Evolutionary conservation across 75 land plant genomes (phyloP).

Genomic region (Larix kaempferi): DNA sequence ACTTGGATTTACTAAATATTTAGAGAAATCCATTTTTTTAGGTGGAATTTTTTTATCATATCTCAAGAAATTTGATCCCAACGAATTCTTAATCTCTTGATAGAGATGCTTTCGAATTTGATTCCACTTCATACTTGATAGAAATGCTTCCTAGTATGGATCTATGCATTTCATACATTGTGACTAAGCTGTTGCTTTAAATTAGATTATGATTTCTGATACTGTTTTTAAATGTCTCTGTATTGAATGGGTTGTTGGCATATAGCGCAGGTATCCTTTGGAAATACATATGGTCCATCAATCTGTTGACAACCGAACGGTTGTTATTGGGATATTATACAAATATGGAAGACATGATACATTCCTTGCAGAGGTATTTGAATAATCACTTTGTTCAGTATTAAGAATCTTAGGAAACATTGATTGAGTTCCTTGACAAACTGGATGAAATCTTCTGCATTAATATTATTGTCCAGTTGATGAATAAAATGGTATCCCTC

Average conservation of each 20-base stretch:
- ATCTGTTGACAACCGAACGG: slow-evolving; percentile 15
- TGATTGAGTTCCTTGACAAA: no score
- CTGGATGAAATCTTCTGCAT: no score
- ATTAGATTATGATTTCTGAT: neutral
- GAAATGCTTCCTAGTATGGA: no score
- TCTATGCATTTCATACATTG: no score
- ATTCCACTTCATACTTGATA: no score
- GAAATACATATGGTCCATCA: slow-evolving; percentile 41
- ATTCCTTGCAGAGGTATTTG: slow-evolving; percentile 27
- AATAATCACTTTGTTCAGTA: neutral
- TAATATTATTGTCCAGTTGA: neutral
- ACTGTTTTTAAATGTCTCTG: no score
- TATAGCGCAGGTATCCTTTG: slow-evolving; percentile 17
- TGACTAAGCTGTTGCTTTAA: neutral
- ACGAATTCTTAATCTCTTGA: no score
- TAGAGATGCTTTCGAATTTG: no score
- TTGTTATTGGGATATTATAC: slow-evolving; percentile 29
- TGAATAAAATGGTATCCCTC: neutral
- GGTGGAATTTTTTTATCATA: no score
- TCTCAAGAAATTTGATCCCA: no score
- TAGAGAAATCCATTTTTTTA: no score
- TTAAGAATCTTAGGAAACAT: neutral
- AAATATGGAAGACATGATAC: slow-evolving; percentile 26
- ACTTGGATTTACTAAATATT: neutral
- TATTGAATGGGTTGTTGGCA: no score